phyloP scores from a whole-genome alignment of 179 eudicot species.

The Heliamphora pulchella region DNA sequence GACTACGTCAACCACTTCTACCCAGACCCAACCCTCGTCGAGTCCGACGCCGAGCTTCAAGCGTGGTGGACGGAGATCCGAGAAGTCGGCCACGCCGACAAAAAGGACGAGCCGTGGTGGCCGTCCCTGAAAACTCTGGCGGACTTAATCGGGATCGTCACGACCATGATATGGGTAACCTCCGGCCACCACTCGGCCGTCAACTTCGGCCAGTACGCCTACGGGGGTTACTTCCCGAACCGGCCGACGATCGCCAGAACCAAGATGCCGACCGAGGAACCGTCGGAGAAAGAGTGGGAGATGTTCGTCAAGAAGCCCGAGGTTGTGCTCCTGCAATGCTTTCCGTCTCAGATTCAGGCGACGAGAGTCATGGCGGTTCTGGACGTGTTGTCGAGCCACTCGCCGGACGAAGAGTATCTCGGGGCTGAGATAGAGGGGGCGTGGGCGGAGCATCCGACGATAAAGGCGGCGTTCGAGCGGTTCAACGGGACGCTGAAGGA shows the following conservation, averaged over 20 bases:
- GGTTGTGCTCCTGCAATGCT: constrained; percentile 25
- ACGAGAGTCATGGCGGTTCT: constrained; percentile 46
- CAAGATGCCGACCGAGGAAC: constrained; percentile 60
- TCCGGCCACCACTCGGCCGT: constrained; percentile 71
- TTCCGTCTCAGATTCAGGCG: constrained; percentile 55
- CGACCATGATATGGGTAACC: constrained; percentile 58
- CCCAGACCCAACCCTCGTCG: constrained; percentile 23
- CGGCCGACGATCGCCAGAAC: constrained; percentile 46
- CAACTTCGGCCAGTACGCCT: constrained; percentile 60
- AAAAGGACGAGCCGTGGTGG: constrained; percentile 74
- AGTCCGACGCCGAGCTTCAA: constrained; percentile 49
- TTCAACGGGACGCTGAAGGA: constrained; percentile 38
- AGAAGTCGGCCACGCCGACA: constrained; percentile 55
- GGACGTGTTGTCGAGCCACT: constrained; percentile 51
- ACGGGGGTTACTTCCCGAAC: constrained; percentile 48
- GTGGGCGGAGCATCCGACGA: constrained; percentile 30
- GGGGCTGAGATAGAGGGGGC: constrained; percentile 35
- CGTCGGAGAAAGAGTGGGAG: constrained; percentile 31
- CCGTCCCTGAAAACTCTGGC: constrained; percentile 40
- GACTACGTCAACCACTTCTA: constrained; percentile 52
- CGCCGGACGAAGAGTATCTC: constrained; percentile 61
- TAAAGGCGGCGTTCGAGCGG: constrained; percentile 45
- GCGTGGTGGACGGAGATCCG: constrained; percentile 63
- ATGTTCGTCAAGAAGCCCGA: constrained; percentile 37
- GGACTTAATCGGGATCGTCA: constrained; percentile 41